phyloP scores from a whole-genome alignment of 2,329 filamentous ascomycete genomes.

The Pseudovirgaria hyperparasitica region DNA sequence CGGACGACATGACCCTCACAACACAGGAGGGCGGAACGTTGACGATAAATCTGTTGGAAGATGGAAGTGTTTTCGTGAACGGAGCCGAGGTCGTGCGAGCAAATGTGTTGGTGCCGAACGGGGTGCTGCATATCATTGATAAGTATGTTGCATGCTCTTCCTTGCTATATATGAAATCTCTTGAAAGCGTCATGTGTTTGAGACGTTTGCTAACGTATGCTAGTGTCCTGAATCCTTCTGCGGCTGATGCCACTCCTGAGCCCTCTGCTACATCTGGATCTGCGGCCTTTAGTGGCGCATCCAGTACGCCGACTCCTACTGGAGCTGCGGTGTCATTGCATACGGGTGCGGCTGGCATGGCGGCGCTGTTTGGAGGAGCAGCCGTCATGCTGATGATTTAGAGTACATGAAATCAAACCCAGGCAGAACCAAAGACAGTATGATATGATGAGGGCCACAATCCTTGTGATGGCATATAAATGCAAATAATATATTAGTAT shows the following conservation, averaged over 20 bases:
- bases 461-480: no score
- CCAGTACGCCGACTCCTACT: constrained; percentile 16
- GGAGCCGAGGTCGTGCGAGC: constrained; percentile 27
- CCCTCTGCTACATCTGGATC: constrained; percentile 31
- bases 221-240: constrained; percentile 44
- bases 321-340: constrained; percentile 16
- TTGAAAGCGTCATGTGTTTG: background rate
- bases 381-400: constrained; percentile 16
- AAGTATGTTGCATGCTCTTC: constrained; percentile 13
- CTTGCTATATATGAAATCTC: no score
- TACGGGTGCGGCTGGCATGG: constrained; percentile 32
- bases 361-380: constrained; percentile 34
- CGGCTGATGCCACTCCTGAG: constrained; percentile 32
- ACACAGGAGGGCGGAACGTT: constrained; percentile 16
- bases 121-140: constrained; percentile 41
- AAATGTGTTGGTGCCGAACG: constrained; percentile 31
- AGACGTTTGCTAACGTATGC: background rate
- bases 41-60: constrained; percentile 15
- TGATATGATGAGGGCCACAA: no score
- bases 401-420: no score
- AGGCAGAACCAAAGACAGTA: no score
- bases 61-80: constrained; percentile 30
- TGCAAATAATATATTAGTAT: no score
- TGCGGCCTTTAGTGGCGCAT: constrained; percentile 43
- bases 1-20: constrained; percentile 10